Conservation (phyloP, 495 filamentous ascomycete species). For the Achaetomiella virescens region DNA sequence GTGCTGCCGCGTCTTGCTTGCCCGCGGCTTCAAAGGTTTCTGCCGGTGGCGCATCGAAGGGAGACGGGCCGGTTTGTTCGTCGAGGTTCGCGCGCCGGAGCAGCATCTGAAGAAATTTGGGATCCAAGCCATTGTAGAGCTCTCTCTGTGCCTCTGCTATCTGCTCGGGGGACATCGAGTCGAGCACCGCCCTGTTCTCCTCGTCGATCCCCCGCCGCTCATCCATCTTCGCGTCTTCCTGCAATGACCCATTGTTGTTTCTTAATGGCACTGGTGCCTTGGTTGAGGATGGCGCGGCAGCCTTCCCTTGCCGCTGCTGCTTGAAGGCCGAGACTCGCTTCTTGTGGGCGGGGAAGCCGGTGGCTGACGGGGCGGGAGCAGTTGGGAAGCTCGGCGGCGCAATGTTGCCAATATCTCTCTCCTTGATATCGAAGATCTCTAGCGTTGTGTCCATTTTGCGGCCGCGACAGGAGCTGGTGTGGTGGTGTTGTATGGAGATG, state of each 20-base stretch:
- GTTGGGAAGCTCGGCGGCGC: constrained; percentile 60
- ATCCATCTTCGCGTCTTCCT: constrained; percentile 15
- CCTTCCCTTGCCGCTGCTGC: constrained; percentile 47
- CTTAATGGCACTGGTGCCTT: neutral
- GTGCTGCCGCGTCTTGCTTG: neutral
- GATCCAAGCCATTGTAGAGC: constrained; percentile 60
- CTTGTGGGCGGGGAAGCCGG: constrained; percentile 84
- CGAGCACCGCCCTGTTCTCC: constrained; percentile 70
- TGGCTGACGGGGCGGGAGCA: constrained; percentile 47
- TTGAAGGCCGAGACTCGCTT: constrained; percentile 78
- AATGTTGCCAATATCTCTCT: constrained; percentile 53
- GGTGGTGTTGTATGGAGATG: neutral
- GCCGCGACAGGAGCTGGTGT: neutral
- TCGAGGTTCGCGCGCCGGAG: constrained; percentile 75
- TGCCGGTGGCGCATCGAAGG: constrained; percentile 26
- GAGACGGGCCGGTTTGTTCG: constrained; percentile 38
- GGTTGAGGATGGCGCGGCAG: neutral
- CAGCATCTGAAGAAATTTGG: constrained; percentile 66
- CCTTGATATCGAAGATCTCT: constrained; percentile 72
- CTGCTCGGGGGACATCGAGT: constrained; percentile 72
- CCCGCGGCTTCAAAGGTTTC: neutral
- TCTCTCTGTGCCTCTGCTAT: constrained; percentile 74
- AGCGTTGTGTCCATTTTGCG: constrained; percentile 35
- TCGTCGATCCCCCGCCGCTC: constrained; percentile 68
- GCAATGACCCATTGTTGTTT: neutral